Evolutionary conservation across 768 basidiomycete species (phyloP), one percentile per base, ranked within the genome.

Genomic region (Suillus ampliporus): DNA sequence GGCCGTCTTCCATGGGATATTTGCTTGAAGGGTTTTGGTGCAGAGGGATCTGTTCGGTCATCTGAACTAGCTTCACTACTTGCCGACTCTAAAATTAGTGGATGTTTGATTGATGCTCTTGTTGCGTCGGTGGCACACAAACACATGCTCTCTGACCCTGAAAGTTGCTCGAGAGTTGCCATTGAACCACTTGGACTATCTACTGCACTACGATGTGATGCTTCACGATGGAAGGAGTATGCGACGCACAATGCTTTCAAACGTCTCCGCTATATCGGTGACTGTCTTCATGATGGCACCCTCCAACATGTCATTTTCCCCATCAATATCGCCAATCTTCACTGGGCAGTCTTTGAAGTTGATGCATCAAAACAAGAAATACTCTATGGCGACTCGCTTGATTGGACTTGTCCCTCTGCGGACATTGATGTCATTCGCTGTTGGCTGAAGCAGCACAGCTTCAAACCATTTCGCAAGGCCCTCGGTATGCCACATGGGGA

Each of bases 341-440:
- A 52, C 34, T 52, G 50, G 50, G 50, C 50, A 19, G 21, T 52
- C 26, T 52, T 52, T 10, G 21, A 52, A 34, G 34, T 52, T 34
- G 5, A 52, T 34, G 26, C 21, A n/a, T 26, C 9, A 7, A 3
- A 52, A 13, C 26, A 26, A 52, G 50, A 52, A 52, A 26, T 52
- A 34, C 21, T 10, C 34, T 52, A 52, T 34, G 50, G 50, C 5
- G 50, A 52, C 34, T 52, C 21, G 9, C 50, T 52, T 34, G 50
- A 52, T n/a, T 52, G 50, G 50, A 34, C 50, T 7, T 34, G 26
- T 26, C 50, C 50, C 10, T 15, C 34, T 52, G 21, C 7, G 14
- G 50, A 52, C 34, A 52, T 52, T 26, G 34, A 52, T 26, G 19
- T 9, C 17, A 41, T 41, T 19, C 41, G 8, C 7, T 41, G 41